These are phyloP conservation scores for Daldinia vernicosa DNA, from an alignment of 495 filamentous ascomycete genomes.

Conservation along the genomic window DNA sequence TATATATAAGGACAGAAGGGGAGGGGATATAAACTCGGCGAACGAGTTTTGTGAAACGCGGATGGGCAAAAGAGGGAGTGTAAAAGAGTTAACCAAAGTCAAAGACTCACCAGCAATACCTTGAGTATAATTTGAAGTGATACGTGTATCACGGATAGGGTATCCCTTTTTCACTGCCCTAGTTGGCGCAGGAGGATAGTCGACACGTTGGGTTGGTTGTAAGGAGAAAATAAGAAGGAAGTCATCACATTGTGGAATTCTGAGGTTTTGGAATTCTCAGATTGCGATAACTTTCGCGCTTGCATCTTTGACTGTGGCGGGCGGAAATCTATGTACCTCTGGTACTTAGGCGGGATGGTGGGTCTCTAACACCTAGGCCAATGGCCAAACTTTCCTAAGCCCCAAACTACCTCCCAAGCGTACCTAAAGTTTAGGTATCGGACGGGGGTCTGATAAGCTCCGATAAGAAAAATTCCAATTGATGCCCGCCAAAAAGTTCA, in stretches of 20 bases:
- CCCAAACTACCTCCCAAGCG: conserved; percentile 7
- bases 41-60: conserved; percentile 3
- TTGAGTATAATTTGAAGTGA: conserved; percentile 13
- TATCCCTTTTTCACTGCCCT: conserved; percentile 18
- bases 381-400: conserved; percentile 5
- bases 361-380: conserved; percentile 22
- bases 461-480: conserved; percentile 37
- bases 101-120: conserved; percentile 1
- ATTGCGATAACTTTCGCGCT: conserved; percentile 45
- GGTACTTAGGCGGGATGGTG: conserved; percentile 33
- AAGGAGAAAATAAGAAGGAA: conserved; percentile 10
- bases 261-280: conserved; percentile 38
- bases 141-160: background rate
- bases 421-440: conserved; percentile 16
- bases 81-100: background rate
- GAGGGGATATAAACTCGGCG: background rate
- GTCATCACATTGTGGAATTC: conserved; percentile 41
- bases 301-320: conserved; percentile 41
- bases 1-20: background rate
- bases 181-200: conserved; percentile 7
- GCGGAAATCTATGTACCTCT: conserved; percentile 23
- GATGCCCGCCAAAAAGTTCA: conserved; percentile 21
- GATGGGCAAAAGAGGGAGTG: conserved; percentile 2
- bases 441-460: conserved; percentile 25
- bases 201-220: conserved; percentile 3